Conservation (phyloP, 441 rosid genomes). For the Pelargonium fulgidum region DNA sequence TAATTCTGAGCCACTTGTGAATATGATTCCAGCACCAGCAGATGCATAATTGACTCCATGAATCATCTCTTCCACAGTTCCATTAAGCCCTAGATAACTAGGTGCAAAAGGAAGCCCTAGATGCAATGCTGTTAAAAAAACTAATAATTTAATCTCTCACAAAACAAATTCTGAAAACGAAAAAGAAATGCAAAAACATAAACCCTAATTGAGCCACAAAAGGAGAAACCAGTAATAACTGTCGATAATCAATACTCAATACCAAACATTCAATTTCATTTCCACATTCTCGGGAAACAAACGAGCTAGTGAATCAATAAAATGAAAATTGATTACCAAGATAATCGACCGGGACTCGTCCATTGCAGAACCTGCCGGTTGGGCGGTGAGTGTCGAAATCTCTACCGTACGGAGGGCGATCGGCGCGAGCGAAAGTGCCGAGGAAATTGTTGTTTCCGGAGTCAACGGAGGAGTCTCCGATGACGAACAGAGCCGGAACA, state of each 20-base stretch:
- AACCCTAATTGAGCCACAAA: neutral
- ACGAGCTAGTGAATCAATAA: slow-evolving; percentile 16
- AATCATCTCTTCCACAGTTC: slow-evolving; percentile 52
- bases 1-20: slow-evolving; percentile 80
- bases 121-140: slow-evolving; percentile 45
- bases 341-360: slow-evolving; percentile 87
- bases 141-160: no score
- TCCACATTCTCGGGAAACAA: slow-evolving; percentile 4
- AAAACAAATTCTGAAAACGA: neutral
- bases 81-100: slow-evolving; percentile 71
- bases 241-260: neutral
- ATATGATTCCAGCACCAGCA: slow-evolving; percentile 91
- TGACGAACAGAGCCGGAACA: slow-evolving; percentile 61
- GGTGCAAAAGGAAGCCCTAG: slow-evolving; percentile 83
- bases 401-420: slow-evolving; percentile 85
- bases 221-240: neutral
- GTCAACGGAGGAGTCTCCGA: slow-evolving; percentile 85
- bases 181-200: neutral
- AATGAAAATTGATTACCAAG: slow-evolving; percentile 38
- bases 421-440: slow-evolving; percentile 84
- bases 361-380: slow-evolving; percentile 89
- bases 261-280: neutral
- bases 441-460: slow-evolving; percentile 78
- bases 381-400: slow-evolving; percentile 80
- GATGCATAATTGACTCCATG: slow-evolving; percentile 89